These are phyloP conservation scores for Fusarium brevicatenulatum DNA, from an alignment of 2,329 filamentous ascomycete genomes.

Conservation along the genomic window DNA sequence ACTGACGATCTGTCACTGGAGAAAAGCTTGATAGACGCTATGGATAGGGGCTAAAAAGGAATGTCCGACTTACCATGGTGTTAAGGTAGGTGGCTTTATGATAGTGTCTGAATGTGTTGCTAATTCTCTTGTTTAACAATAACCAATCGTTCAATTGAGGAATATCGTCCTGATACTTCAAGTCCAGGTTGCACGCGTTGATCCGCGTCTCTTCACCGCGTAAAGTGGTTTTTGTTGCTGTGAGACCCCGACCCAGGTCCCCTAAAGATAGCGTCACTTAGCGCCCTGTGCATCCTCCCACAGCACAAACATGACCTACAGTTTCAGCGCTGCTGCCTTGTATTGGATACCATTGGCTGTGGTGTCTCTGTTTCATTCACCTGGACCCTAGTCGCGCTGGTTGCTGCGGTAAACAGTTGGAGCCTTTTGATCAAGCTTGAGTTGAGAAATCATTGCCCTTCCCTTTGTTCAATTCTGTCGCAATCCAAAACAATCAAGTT, in stretches of 20 bases:
- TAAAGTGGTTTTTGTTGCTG: conserved; percentile 48
- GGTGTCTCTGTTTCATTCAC: neutral
- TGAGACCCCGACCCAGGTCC: conserved; percentile 17
- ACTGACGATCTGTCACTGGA: conserved; percentile 1
- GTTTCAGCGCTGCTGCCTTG: conserved; percentile 36
- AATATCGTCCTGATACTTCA: conserved; percentile 16
- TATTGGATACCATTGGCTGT: conserved; percentile 35
- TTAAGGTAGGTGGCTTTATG: neutral
- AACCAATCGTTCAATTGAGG: conserved; percentile 28
- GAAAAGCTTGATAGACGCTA: neutral
- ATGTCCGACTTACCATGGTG: conserved; percentile 33
- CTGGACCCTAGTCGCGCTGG: conserved; percentile 33
- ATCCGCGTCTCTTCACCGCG: conserved; percentile 47
- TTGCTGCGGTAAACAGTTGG: conserved; percentile 49
- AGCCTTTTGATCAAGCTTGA: conserved; percentile 23
- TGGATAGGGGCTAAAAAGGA: neutral
- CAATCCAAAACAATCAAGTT: conserved; percentile 28
- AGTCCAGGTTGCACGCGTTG: conserved; percentile 25
- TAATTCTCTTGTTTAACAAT: conserved; percentile 19
- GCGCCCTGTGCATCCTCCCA: conserved; percentile 19
- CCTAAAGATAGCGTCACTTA: conserved; percentile 18
- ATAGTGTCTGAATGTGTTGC: conserved; percentile 11
- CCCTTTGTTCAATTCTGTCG: conserved; percentile 14
- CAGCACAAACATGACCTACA: conserved; percentile 24
- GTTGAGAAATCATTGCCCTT: conserved; percentile 25